Evolutionary conservation across 139 green algal genomes (phyloP).

Genomic region (Tetraselmis chui): DNA sequence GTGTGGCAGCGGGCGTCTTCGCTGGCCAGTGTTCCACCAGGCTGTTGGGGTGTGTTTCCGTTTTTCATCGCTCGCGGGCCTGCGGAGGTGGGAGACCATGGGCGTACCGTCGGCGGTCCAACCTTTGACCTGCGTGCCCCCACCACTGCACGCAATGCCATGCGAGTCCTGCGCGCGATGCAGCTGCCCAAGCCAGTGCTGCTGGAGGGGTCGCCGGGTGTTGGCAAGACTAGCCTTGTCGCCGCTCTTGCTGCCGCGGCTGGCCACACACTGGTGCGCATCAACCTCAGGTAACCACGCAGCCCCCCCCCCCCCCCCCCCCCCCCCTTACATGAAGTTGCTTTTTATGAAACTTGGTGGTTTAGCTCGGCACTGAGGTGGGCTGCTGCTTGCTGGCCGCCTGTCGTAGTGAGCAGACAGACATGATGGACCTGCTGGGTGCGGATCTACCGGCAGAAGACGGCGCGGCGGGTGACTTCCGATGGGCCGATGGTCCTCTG

Average conservation of each 20-base stretch:
- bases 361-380: no score
- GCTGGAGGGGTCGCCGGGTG: slow-evolving; percentile 90
- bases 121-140: slow-evolving; percentile 79
- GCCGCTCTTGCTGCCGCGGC: slow-evolving; percentile 66
- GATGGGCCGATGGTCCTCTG: slow-evolving; percentile 91
- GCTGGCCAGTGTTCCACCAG: background rate
- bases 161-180: slow-evolving; percentile 86
- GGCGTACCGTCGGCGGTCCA: background rate
- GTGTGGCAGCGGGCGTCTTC: background rate
- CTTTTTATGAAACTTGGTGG: no score
- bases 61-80: slow-evolving; percentile 54
- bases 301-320: no score
- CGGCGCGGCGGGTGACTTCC: slow-evolving; percentile 79
- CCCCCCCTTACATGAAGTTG: no score
- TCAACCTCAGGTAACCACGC: slow-evolving; percentile 72
- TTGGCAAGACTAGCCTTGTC: slow-evolving; percentile 94
- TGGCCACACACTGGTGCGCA: slow-evolving; percentile 70
- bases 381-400: no score
- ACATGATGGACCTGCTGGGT: slow-evolving; percentile 99
- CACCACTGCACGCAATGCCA: slow-evolving; percentile 80
- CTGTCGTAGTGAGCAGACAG: slow-evolving; percentile 84
- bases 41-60: slow-evolving; percentile 63
- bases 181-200: slow-evolving; percentile 81
- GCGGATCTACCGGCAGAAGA: slow-evolving; percentile 84
- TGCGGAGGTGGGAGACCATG: background rate